Percentiles rank a stretch among this genome's conserved stretches.
Evolutionary conservation across 768 basidiomycete genomes (phyloP).

Genomic region (Russula sp.): DNA sequence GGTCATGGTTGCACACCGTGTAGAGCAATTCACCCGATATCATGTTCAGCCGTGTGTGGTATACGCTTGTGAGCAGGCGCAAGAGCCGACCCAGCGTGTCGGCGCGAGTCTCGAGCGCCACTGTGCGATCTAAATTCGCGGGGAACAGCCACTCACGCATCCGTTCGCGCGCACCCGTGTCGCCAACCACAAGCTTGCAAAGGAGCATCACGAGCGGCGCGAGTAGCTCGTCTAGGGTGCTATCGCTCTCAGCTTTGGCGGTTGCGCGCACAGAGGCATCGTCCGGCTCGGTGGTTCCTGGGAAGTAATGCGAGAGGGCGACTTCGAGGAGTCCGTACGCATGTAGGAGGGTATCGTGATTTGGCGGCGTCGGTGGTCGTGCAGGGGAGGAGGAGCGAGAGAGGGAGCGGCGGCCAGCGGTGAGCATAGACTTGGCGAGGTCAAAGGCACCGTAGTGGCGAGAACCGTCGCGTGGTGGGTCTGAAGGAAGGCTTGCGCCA

Average conservation of each 20-base stretch:
- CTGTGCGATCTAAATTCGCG: constrained; percentile 70
- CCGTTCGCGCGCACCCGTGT: constrained; percentile 49
- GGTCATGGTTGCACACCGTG: constrained; percentile 73
- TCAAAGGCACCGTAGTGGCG: constrained; percentile 38
- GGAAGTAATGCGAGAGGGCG: constrained; percentile 57
- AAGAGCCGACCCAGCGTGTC: constrained; percentile 77
- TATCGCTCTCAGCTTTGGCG: constrained; percentile 45
- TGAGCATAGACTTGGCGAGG: constrained; percentile 50
- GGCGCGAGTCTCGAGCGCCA: constrained; percentile 63
- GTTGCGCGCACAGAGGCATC: constrained; percentile 52
- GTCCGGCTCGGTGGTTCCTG: constrained; percentile 57
- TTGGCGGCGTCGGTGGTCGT: constrained; percentile 36
- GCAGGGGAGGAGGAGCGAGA: constrained; percentile 36
- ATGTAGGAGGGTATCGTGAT: constrained; percentile 50
- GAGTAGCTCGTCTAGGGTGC: constrained; percentile 69
- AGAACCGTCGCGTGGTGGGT: constrained; percentile 23
- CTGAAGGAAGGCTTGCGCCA: constrained; percentile 17
- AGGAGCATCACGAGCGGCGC: constrained; percentile 74
- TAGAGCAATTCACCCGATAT: constrained; percentile 84
- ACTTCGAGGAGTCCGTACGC: constrained; percentile 64
- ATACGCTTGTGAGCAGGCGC: constrained; percentile 67
- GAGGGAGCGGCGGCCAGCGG: constrained; percentile 43
- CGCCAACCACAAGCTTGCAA: constrained; percentile 60
- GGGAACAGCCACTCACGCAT: constrained; percentile 71
- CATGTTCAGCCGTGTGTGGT: constrained; percentile 66